These are phyloP conservation scores for Russula sp. DNA, from an alignment of 768 basidiomycete species.

Conservation along the genomic window DNA sequence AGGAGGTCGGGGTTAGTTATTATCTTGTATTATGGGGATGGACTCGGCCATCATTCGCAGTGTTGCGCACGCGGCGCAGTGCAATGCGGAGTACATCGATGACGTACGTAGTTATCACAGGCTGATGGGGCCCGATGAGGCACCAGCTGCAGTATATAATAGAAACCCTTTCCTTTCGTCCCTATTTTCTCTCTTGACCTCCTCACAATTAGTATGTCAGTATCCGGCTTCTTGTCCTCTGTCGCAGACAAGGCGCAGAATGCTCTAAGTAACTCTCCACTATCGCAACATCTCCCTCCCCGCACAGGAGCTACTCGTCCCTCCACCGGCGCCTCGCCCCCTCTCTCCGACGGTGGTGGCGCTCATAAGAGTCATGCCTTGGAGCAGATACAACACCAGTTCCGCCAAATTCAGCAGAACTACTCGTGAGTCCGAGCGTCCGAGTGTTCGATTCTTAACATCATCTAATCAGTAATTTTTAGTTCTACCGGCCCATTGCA, in stretches of 20 bases:
- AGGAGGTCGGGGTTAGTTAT: constrained; percentile 13
- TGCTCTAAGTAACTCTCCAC: constrained; percentile 56
- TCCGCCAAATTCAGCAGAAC: constrained; percentile 68
- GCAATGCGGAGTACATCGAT: constrained; percentile 10
- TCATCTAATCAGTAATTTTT: constrained; percentile 8
- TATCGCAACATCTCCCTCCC: constrained; percentile 48
- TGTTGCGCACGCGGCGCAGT: not conserved
- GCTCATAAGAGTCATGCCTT: constrained; percentile 48
- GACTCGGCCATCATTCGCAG: not conserved
- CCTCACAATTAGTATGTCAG: constrained; percentile 40
- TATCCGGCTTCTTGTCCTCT: constrained; percentile 56
- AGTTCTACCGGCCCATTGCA: constrained; percentile 62
- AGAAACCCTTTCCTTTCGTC: constrained; percentile 22
- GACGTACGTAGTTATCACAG: constrained; percentile 27
- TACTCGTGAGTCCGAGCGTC: constrained; percentile 46
- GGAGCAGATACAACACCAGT: constrained; percentile 62
- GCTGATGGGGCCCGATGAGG: not conserved
- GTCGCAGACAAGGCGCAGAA: constrained; percentile 74
- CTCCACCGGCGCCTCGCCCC: constrained; percentile 14
- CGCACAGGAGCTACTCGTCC: constrained; percentile 36
- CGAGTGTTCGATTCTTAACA: not conserved
- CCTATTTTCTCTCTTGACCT: constrained; percentile 22
- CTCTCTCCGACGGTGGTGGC: constrained; percentile 20
- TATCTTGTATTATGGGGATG: constrained; percentile 24
- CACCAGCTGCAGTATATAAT: not conserved